Evolutionary conservation across 441 rosid genomes (phyloP), one percentile per base, ranked within the genome.

Genomic region (Gossypium davidsonii): DNA sequence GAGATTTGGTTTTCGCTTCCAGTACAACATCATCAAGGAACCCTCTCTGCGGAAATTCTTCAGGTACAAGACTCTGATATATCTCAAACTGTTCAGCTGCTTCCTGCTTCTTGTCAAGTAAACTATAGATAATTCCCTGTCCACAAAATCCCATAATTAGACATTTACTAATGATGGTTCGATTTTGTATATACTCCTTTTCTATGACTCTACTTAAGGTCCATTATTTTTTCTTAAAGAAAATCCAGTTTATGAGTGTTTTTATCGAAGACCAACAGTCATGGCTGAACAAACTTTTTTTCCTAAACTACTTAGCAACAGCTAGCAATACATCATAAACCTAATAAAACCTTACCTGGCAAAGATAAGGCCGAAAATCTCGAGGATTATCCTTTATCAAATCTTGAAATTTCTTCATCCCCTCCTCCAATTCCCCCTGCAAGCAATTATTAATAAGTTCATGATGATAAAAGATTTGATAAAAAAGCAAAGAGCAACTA

Each of bases 341-440:
- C 12, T 18, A 42, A 52, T 6, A 1, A 1, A 25, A 74, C 64
- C n/a, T 63, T 82, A 90, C 98, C 92, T 89, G 95, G 81, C 97
- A 92, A 79, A 94, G 98, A 79, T 92, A 94, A 34, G 97, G 97
- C 75, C 98, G 86, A 42, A 94, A 92, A 84, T 94, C 97, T 74
- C 88, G 85, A 80, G 97, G 97, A 80, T 94, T 83, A 42, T 92
- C 96, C 42, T 84, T 72, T 28, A 90, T 83, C 76, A 94, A 82
- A 70, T 82, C 85, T 79, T 89, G 89, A 80, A 89, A 92, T 76
- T 86, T 76, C 84, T 87, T 88, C 78, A 92, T 74, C 37, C 85
- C 92, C 69, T 87, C 94, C 70, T 88, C 87, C 83, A 92, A 75
- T 39, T 86, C 77, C 66, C 97, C 98, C 97, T 94, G 86, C 67